Evolutionary conservation across 768 basidiomycete species (phyloP), one percentile per base, ranked within the genome.

Genomic region (Boletus pseudopeckii): DNA sequence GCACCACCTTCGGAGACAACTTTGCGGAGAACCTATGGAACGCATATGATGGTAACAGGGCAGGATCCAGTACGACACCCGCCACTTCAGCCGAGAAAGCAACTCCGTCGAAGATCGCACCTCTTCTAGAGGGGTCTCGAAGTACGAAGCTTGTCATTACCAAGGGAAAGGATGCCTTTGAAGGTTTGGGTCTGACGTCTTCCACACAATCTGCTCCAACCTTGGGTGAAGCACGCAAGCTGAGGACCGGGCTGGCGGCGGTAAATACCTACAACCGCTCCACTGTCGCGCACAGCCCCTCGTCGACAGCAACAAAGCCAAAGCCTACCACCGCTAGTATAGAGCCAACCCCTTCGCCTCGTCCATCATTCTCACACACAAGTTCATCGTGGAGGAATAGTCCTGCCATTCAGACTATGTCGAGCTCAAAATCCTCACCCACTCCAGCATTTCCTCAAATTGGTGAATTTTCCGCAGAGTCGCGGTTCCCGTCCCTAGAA

Each of bases 401-500:
- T 54, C 53, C 64, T 38, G 53, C 58, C 43, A 38, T 32, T 33
- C 65, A 62, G 20, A 48, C 60, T 20, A 28, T 48, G 50, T 71
- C 77, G 7, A 72, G 69, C 17, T 75, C 81, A 14, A 67, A 72
- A 26, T 53, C 74, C 41, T 66, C 74, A 43, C 61, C 69, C 24
- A 63, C 68, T 8, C 55, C 68, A 10, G 57, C 66, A 20, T 65
- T 77, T 53, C 65, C 63, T 17, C 74, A 73, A 38, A 63, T 65
- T 38, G 74, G 77, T 20, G 75, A 77, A 30, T 65, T 78, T 22
- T 73, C 79, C 40, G 80, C 76, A 17, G 92, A 94, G 68, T 78
- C 83, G 30, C 79, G 90, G 48, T 97, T 90, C 68, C 94, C 94
- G 0, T 89, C 94, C 1, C 73, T 97, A 39, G 94, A 96, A 66